Evolutionary conservation across 345 rosid genomes (phyloP).

Genomic region (Cardamine occulta): DNA sequence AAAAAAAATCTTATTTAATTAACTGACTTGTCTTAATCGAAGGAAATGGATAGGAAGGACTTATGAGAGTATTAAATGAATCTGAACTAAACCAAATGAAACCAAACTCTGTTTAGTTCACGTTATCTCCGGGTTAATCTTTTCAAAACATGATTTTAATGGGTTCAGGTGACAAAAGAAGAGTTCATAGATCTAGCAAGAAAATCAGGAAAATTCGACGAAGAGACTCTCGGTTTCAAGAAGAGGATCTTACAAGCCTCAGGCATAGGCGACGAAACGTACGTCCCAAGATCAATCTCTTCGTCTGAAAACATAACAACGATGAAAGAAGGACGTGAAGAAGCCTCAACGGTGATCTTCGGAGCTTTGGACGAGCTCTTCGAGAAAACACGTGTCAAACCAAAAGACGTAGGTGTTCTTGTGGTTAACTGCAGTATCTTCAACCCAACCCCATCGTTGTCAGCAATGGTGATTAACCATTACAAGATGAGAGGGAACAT

Average conservation of each 20-base stretch:
- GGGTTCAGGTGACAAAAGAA: constrained; percentile 65
- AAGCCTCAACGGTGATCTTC: constrained; percentile 81
- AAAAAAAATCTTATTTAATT: background rate
- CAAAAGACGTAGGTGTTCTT: constrained; percentile 85
- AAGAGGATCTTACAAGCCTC: constrained; percentile 69
- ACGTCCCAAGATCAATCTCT: constrained; percentile 65
- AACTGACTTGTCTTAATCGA: background rate
- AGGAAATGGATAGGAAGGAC: background rate
- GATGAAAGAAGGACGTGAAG: constrained; percentile 86
- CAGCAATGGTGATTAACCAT: constrained; percentile 89
- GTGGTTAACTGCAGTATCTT: constrained; percentile 95
- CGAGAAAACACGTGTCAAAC: constrained; percentile 74
- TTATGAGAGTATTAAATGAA: too few relatives aligned
- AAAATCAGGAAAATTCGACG: constrained; percentile 70
- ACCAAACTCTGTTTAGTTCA: background rate
- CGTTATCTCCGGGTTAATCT: constrained; percentile 1
- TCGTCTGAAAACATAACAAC: constrained; percentile 62
- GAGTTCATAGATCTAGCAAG: constrained; percentile 65
- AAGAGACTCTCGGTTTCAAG: constrained; percentile 64
- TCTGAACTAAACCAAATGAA: too few relatives aligned
- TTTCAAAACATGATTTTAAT: background rate
- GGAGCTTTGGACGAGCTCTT: constrained; percentile 91
- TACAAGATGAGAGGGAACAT: constrained; percentile 96
- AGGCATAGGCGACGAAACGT: constrained; percentile 87
- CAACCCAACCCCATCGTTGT: constrained; percentile 91